phyloP scores from a whole-genome alignment of 306 rosid species.

The Trichosanthes truncata region DNA sequence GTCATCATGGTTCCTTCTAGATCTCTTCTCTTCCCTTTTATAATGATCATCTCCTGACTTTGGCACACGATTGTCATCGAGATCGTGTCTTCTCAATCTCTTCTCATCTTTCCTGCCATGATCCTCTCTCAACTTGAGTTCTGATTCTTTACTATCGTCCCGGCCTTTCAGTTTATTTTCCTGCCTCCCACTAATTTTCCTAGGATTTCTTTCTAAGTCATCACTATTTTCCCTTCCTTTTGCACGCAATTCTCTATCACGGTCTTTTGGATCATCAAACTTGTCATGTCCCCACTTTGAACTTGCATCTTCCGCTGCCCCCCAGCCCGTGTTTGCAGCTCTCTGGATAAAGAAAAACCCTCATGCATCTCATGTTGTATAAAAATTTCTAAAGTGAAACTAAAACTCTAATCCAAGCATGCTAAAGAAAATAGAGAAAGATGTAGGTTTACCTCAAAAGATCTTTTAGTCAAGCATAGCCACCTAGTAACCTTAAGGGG shows the following conservation, averaged over 20 bases:
- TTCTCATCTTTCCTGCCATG: conserved; percentile 37
- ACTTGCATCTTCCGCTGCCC: conserved; percentile 32
- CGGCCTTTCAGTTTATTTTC: conserved; percentile 32
- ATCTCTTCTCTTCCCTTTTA: conserved; percentile 39
- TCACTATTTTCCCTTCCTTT: conserved; percentile 23
- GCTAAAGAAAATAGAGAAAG: background rate
- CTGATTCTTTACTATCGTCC: conserved; percentile 21
- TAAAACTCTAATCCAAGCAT: background rate
- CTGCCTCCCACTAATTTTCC: conserved; percentile 28
- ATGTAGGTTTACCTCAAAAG: background rate
- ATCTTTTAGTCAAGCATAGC: background rate
- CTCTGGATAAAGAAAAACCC: conserved; percentile 37
- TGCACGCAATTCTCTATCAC: conserved; percentile 19
- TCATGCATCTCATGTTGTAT: background rate
- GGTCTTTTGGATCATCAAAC: conserved; percentile 43
- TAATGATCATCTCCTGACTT: conserved; percentile 31
- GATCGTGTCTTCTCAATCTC: conserved; percentile 26
- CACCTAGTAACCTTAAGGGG: background rate
- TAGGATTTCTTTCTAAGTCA: conserved; percentile 29
- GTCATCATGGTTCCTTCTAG: conserved; percentile 19
- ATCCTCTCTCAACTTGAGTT: conserved; percentile 31
- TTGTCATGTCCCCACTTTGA: conserved; percentile 60
- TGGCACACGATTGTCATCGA: conserved; percentile 24
- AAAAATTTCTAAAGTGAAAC: background rate
- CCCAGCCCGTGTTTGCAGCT: conserved; percentile 98